A percentile compares a stretch with the other conserved stretches of the same genome.
phyloP scores from a whole-genome alignment of 345 rosid species.

The Cardamine resedifolia region DNA sequence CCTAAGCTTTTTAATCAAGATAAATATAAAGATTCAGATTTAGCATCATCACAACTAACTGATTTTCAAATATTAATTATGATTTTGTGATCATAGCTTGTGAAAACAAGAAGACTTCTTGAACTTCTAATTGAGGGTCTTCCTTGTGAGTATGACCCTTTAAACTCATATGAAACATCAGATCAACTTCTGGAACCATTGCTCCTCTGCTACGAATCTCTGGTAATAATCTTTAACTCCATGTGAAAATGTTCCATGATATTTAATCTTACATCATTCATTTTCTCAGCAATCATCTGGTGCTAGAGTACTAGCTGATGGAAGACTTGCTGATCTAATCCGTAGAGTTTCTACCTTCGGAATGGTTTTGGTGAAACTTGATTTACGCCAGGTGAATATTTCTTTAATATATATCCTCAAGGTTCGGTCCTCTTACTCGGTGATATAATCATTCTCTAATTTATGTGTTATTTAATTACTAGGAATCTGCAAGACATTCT shows the following conservation, averaged over 20 bases:
- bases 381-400: conserved; percentile 81
- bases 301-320: conserved; percentile 88
- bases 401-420: not conserved
- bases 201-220: conserved; percentile 83
- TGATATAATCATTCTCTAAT: not conserved
- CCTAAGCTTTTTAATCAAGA: not conserved
- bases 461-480: conserved; percentile 22
- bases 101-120: conserved; percentile 70
- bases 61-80: not conserved
- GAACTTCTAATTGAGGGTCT: conserved; percentile 92
- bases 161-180: conserved; percentile 75
- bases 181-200: conserved; percentile 85
- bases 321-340: conserved; percentile 86
- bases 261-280: not conserved
- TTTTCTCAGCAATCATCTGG: conserved; percentile 77
- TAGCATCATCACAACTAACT: not conserved
- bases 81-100: conserved; percentile 64
- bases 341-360: conserved; percentile 91
- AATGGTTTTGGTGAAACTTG: conserved; percentile 91
- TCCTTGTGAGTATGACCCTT: conserved; percentile 81
- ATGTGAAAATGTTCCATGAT: not conserved
- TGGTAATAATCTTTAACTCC: conserved; percentile 47
- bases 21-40: not conserved
- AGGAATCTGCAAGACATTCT: conserved; percentile 93
- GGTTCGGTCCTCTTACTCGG: not conserved